Percentiles rank a stretch among this genome's conserved stretches.
phyloP scores from a whole-genome alignment of 2,329 filamentous ascomycete species.

The Dactylellina drechsleri region DNA sequence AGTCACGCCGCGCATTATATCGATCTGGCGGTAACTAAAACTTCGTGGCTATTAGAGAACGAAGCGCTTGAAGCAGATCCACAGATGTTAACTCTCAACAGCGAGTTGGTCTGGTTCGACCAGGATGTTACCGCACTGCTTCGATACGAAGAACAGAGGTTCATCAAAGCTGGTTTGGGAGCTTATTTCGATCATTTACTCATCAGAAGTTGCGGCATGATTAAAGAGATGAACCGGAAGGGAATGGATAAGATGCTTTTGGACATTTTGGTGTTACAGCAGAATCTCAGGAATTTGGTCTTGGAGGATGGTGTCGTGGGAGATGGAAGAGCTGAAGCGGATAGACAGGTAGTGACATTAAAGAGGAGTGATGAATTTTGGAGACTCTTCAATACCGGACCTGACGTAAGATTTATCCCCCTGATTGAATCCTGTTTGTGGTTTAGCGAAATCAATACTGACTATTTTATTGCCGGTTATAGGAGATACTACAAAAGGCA shows the following conservation, averaged over 20 bases:
- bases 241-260: slow-evolving; percentile 89
- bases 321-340: slow-evolving; percentile 55
- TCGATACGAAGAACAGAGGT: slow-evolving; percentile 74
- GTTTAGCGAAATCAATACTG: not conserved
- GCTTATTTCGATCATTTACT: slow-evolving; percentile 82
- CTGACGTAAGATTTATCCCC: slow-evolving; percentile 26
- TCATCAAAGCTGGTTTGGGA: slow-evolving; percentile 80
- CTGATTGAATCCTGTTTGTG: not conserved
- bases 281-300: slow-evolving; percentile 91
- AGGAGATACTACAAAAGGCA: slow-evolving; percentile 57
- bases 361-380: slow-evolving; percentile 44
- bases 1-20: slow-evolving; percentile 86
- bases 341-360: slow-evolving; percentile 39
- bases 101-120: slow-evolving; percentile 85
- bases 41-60: slow-evolving; percentile 69
- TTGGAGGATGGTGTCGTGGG: slow-evolving; percentile 67
- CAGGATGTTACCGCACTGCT: slow-evolving; percentile 80
- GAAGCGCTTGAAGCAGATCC: slow-evolving; percentile 81
- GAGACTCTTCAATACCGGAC: slow-evolving; percentile 44
- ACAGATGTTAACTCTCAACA: slow-evolving; percentile 82
- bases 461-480: not conserved
- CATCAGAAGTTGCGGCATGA: slow-evolving; percentile 75
- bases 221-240: slow-evolving; percentile 82
- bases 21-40: slow-evolving; percentile 70
- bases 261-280: slow-evolving; percentile 93